These are phyloP conservation scores for Przewalskia tangutica DNA, from an alignment of 257 asterid species.

Conservation along the genomic window DNA sequence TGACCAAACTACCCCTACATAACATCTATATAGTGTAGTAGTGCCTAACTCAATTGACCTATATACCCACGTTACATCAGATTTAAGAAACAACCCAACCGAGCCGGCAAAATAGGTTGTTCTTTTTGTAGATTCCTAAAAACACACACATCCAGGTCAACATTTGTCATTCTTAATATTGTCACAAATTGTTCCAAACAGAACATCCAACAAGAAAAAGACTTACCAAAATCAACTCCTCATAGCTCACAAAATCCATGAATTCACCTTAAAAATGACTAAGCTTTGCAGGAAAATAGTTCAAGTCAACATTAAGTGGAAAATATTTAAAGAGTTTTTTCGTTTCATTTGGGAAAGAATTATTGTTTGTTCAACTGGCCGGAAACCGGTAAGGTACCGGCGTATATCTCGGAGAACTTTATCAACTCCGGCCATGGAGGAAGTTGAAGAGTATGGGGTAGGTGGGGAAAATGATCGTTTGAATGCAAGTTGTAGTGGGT, in stretches of 20 bases:
- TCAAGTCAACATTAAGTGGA: constrained; percentile 56
- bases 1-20: neutral
- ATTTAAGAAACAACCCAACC: constrained; percentile 1
- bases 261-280: constrained; percentile 34
- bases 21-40: neutral
- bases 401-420: neutral
- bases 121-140: neutral
- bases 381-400: constrained; percentile 29
- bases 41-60: constrained; percentile 7
- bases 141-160: constrained; percentile 12
- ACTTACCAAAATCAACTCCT: neutral
- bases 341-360: constrained; percentile 49
- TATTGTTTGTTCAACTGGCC: constrained; percentile 47
- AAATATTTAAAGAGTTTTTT: constrained; percentile 42
- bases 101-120: constrained; percentile 44
- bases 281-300: constrained; percentile 50
- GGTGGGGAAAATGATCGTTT: constrained; percentile 6
- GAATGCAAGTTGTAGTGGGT: constrained; percentile 29
- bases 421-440: neutral
- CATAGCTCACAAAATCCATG: constrained; percentile 29
- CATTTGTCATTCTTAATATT: neutral
- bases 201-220: neutral
- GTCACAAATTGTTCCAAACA: neutral
- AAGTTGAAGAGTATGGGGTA: neutral
- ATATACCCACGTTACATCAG: constrained; percentile 8